Evolutionary conservation across 257 asterid genomes (phyloP).

Genomic region (Salvia splendens): DNA sequence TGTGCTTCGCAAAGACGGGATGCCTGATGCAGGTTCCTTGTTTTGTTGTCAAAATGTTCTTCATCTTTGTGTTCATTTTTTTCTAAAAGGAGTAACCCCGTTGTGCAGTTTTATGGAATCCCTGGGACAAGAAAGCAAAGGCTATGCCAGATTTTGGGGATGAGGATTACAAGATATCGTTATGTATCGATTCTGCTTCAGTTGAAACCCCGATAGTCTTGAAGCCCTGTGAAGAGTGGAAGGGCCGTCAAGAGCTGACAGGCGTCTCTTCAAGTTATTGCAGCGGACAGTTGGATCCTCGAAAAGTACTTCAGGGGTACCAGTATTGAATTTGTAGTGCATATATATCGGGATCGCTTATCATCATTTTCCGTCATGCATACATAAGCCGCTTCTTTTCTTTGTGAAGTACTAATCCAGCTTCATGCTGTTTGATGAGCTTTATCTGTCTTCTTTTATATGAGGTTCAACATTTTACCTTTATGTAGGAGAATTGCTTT

Average conservation of each 20-base stretch:
- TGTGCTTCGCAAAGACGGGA: constrained; percentile 76
- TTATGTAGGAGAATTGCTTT: too few relatives aligned
- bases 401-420: too few relatives aligned
- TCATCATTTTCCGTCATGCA: constrained; percentile 36
- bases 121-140: constrained; percentile 91
- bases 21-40: constrained; percentile 77
- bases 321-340: constrained; percentile 40
- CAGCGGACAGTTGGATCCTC: constrained; percentile 86
- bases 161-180: constrained; percentile 66
- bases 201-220: constrained; percentile 57
- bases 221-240: constrained; percentile 80
- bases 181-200: constrained; percentile 73
- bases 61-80: constrained; percentile 21
- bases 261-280: constrained; percentile 85
- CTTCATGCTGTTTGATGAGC: too few relatives aligned
- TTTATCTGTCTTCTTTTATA: too few relatives aligned
- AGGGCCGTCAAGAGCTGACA: constrained; percentile 73
- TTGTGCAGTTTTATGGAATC: constrained; percentile 77
- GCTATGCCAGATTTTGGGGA: constrained; percentile 71
- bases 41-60: constrained; percentile 13
- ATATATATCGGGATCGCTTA: constrained; percentile 28
- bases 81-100: constrained; percentile 28
- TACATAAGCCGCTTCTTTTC: constrained; percentile 13
- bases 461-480: too few relatives aligned
- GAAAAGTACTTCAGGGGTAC: constrained; percentile 65